phyloP scores from a whole-genome alignment of 805 yeast species.

The Lachancea mirantina region DNA sequence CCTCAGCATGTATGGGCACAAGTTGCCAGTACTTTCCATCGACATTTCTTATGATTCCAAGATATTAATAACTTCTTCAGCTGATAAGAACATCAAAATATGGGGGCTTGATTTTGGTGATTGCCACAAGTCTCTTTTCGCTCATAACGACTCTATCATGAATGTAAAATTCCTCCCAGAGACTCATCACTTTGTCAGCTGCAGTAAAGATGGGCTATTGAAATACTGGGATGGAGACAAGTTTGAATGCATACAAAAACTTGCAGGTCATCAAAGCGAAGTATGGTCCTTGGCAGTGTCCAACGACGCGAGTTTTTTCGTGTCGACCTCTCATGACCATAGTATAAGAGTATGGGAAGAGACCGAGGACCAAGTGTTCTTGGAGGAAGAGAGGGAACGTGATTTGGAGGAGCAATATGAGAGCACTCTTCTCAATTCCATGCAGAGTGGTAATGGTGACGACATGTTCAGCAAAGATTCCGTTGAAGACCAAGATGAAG shows the following conservation, averaged over 20 bases:
- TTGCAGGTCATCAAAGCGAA: constrained; percentile 83
- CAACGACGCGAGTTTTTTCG: constrained; percentile 59
- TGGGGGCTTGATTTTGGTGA: constrained; percentile 99
- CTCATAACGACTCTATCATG: constrained; percentile 95
- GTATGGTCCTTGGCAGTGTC: constrained; percentile 90
- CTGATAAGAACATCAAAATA: constrained; percentile 93
- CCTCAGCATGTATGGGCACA: constrained; percentile 90
- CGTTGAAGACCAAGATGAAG: constrained; percentile 43
- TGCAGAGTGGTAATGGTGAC: constrained; percentile 50
- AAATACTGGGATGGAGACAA: constrained; percentile 99
- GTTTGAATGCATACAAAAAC: constrained; percentile 85
- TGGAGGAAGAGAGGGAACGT: constrained; percentile 94
- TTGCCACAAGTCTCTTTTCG: constrained; percentile 93
- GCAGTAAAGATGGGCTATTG: constrained; percentile 80
- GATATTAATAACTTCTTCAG: constrained; percentile 84
- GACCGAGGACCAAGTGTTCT: constrained; percentile 89
- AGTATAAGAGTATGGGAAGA: constrained; percentile 90
- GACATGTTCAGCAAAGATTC: constrained; percentile 35
- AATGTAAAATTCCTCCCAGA: constrained; percentile 74
- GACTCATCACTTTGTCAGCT: constrained; percentile 83
- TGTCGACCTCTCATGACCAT: constrained; percentile 87
- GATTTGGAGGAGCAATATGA: constrained; percentile 92
- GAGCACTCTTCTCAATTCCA: constrained; percentile 60
- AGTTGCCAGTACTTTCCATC: constrained; percentile 85
- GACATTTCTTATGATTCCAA: constrained; percentile 89